phyloP scores from a whole-genome alignment of 2,329 filamentous ascomycete genomes.

The Penicillium nordicum region DNA sequence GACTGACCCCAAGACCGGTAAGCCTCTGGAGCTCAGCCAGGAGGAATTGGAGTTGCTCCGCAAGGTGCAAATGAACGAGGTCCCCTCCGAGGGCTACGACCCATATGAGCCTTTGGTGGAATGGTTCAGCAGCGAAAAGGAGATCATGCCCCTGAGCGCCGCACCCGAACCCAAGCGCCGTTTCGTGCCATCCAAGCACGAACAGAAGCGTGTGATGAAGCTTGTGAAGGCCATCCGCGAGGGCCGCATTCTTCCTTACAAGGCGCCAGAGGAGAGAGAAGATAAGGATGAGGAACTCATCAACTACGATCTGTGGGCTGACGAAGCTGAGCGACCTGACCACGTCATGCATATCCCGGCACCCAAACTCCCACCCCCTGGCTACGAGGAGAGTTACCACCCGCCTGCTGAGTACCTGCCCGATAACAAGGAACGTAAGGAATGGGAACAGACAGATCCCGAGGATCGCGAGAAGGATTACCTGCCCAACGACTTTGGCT shows the following conservation, averaged over 20 bases:
- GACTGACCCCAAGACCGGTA: constrained; percentile 89
- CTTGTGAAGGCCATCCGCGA: constrained; percentile 93
- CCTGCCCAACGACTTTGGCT: constrained; percentile 74
- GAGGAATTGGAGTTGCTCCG: constrained; percentile 87
- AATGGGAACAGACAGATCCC: constrained; percentile 80
- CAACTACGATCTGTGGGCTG: constrained; percentile 90
- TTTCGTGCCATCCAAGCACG: constrained; percentile 94
- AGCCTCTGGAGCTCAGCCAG: constrained; percentile 79
- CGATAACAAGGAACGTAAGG: constrained; percentile 74
- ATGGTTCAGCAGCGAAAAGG: constrained; percentile 86
- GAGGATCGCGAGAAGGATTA: constrained; percentile 91
- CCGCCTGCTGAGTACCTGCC: constrained; percentile 93
- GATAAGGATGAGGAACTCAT: constrained; percentile 68
- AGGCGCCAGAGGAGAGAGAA: constrained; percentile 68
- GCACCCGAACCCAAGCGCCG: constrained; percentile 94
- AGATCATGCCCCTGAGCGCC: constrained; percentile 91
- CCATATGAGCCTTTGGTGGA: constrained; percentile 92
- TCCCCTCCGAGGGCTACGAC: constrained; percentile 83
- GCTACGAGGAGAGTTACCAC: constrained; percentile 95
- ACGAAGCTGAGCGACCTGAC: constrained; percentile 76
- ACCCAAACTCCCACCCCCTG: constrained; percentile 87
- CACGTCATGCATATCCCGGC: constrained; percentile 94
- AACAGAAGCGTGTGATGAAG: constrained; percentile 95
- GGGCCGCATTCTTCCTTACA: constrained; percentile 89
- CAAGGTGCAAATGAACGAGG: constrained; percentile 83